phyloP scores from a whole-genome alignment of 2,329 filamentous ascomycete genomes.

The Colletotrichum liaoningense region DNA sequence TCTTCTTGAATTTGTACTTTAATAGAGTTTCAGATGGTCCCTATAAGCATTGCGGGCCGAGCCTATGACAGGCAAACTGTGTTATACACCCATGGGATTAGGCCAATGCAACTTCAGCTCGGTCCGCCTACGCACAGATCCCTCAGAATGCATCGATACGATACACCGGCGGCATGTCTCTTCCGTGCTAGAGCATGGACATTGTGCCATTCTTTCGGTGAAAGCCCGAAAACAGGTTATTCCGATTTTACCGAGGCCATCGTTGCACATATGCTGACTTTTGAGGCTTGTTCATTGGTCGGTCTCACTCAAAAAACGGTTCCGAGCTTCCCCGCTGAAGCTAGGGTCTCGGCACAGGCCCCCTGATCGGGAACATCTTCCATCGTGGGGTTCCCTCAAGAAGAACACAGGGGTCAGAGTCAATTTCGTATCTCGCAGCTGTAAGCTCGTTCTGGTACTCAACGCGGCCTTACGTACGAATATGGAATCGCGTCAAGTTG shows the following conservation, averaged over 20 bases:
- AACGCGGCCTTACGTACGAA: constrained; percentile 13
- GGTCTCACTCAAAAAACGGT: not conserved
- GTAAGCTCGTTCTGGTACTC: constrained; percentile 8
- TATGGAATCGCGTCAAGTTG: constrained; percentile 12
- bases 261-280: constrained; percentile 17
- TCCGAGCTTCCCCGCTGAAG: not conserved
- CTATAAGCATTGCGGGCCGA: not conserved
- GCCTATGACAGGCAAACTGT: not conserved
- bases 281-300: constrained; percentile 2
- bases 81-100: not conserved
- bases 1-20: not conserved
- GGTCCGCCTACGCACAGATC: not conserved
- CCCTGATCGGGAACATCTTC: constrained; percentile 21
- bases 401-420: not conserved
- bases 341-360: not conserved
- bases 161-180: not conserved
- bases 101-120: not conserved
- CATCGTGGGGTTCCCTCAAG: not conserved
- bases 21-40: not conserved
- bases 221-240: constrained; percentile 2
- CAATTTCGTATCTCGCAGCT: constrained; percentile 22
- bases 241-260: constrained; percentile 21
- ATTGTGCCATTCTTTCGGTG: not conserved
- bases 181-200: not conserved
- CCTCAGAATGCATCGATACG: not conserved